These are phyloP conservation scores for Chlorella ohadii DNA, from an alignment of 139 green algal genomes.

Conservation along the genomic window DNA sequence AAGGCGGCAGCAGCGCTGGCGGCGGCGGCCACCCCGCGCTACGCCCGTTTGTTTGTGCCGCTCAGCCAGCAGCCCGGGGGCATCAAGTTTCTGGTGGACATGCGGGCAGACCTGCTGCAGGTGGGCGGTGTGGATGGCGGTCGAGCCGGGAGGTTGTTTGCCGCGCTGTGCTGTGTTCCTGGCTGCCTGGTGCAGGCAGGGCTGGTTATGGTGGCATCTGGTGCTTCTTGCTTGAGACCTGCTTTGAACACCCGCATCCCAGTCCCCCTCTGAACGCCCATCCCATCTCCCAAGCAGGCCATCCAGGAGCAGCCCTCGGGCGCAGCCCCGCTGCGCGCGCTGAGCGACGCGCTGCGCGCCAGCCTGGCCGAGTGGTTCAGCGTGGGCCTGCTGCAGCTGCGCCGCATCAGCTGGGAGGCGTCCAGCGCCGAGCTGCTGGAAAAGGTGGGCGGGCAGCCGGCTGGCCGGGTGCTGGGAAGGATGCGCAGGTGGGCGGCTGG, in stretches of 20 bases:
- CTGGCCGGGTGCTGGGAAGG: no score
- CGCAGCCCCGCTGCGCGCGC: conserved; percentile 9
- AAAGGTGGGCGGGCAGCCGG: conserved; percentile 28
- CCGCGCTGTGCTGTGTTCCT: no score
- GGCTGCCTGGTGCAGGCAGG: no score
- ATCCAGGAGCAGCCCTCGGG: neutral
- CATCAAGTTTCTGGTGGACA: conserved; percentile 76
- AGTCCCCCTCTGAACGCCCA: neutral
- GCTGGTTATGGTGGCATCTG: no score
- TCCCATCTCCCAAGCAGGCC: neutral
- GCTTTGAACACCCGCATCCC: no score
- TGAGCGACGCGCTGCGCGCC: conserved; percentile 44
- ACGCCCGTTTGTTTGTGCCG: conserved; percentile 66
- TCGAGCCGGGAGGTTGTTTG: no score
- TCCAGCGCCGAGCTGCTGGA: conserved; percentile 69
- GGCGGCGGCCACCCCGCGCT: conserved; percentile 61
- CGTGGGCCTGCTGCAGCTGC: conserved; percentile 75
- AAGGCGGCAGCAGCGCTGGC: conserved; percentile 45
- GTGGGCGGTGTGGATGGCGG: neutral
- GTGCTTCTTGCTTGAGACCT: no score
- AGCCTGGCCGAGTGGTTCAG: conserved; percentile 77
- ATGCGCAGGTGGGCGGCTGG: neutral
- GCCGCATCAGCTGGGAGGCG: conserved; percentile 74
- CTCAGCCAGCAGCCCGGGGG: conserved; percentile 67
- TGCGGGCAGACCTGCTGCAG: conserved; percentile 71